Base-by-base conservation (phyloP, 2,329 filamentous ascomycete genomes). In the Trichophyton benhamiae region DNA sequence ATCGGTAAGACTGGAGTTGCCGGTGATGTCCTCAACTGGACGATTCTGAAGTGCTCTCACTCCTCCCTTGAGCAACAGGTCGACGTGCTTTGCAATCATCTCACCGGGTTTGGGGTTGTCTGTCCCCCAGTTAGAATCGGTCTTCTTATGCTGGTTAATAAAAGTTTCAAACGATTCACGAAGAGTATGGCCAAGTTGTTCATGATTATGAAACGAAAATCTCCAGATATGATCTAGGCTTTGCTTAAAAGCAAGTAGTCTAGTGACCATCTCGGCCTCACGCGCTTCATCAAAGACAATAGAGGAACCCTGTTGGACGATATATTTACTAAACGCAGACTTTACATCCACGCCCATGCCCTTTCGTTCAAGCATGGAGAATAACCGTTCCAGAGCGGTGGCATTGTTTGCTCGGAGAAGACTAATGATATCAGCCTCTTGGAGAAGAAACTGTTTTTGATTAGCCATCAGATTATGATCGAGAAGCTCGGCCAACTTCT, bases 11-110 rank as follows among this genome's bases (percentile, higher is more conserved):
- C 82, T 82, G 46, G 77, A 77, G 64, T 82, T 82, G 66, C 87
- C 83, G 11, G 68, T 66, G 42, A 71, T 70, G 7, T 71, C 67
- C 0, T 85, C 83, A 1, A 85, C 77, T 7, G 92, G 78, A 22
- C 83, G 82, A 52, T 84, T 81, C 0, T 89, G 89, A 7, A 95
- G 82, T 0, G 87, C 87, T 72, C 95, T 97, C 55, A 92, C 80
- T 0, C 94, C 95, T 58, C 90, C 90, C 61, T 91, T 86, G 36
- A 99, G 81, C 20, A 99, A 79, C 76, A 88, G 81, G 74, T 99
- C 94, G 64, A 99, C 64, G 88, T 97, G 91, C 74, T 96, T 97
- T 33, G 94, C 95, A 67, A 96, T 95, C 91, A 97, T 96, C 77
- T 99, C 94, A 58, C 92, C 94, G 13, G 95, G 90, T 78, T 95